Conservation (phyloP, 2,329 filamentous ascomycete genomes). For the Orbilia oligospora region DNA sequence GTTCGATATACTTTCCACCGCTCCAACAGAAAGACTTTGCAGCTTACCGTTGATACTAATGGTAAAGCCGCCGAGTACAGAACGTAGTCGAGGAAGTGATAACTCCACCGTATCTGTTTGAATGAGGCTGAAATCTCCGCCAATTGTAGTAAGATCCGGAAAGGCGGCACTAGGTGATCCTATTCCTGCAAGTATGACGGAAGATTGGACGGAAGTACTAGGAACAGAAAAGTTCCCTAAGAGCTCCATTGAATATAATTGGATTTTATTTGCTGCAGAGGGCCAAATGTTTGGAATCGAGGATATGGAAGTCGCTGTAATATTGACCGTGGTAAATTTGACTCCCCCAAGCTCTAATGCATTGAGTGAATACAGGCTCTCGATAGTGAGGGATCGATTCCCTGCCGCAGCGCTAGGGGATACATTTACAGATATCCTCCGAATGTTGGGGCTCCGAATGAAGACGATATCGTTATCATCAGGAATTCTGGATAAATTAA, state of each 20-base stretch:
- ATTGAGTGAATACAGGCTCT: conserved; percentile 14
- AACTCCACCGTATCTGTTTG: conserved; percentile 24
- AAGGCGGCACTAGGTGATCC: conserved; percentile 21
- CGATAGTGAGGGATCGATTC: conserved; percentile 26
- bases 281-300: conserved; percentile 39
- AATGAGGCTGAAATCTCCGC: conserved; percentile 29
- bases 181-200: conserved; percentile 20
- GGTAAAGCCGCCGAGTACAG: conserved; percentile 10
- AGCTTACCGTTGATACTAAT: conserved; percentile 33
- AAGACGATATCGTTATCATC: conserved; percentile 18
- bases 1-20: conserved; percentile 11
- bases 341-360: conserved; percentile 7
- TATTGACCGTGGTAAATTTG: conserved; percentile 26
- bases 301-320: conserved; percentile 12
- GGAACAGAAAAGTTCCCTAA: conserved; percentile 31
- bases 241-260: not conserved
- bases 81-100: conserved; percentile 19
- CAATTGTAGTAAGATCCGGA: not conserved
- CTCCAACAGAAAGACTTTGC: not conserved
- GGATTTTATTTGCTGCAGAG: not conserved
- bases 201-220: not conserved
- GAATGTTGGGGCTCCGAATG: conserved; percentile 19
- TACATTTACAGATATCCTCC: conserved; percentile 28
- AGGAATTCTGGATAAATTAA: conserved; percentile 1
- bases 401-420: conserved; percentile 1